These are phyloP conservation scores for Torrubiella hemipterigena DNA, from an alignment of 2,329 filamentous ascomycete genomes.

Conservation along the genomic window DNA sequence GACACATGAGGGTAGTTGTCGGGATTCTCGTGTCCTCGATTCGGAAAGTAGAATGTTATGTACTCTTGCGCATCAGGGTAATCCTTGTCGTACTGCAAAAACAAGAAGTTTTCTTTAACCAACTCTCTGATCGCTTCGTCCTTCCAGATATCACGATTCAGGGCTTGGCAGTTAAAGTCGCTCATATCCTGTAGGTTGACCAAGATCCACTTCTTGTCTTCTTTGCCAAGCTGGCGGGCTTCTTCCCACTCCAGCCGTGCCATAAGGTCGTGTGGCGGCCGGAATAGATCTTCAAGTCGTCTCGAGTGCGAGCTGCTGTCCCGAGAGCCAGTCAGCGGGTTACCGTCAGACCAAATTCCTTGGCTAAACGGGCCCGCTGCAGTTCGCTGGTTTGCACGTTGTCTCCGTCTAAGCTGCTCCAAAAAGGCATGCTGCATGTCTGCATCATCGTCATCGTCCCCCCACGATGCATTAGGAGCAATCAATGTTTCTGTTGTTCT, in stretches of 20 bases:
- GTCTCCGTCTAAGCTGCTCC: conserved; percentile 47
- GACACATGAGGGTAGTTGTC: conserved; percentile 93
- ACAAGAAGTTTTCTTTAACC: conserved; percentile 85
- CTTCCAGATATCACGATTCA: conserved; percentile 97
- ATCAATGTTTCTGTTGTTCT: conserved; percentile 86
- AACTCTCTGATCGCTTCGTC: conserved; percentile 67
- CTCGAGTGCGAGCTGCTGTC: conserved; percentile 55
- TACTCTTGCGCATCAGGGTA: conserved; percentile 70
- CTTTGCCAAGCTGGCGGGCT: conserved; percentile 75
- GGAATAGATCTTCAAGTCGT: conserved; percentile 80
- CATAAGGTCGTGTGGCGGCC: conserved; percentile 87
- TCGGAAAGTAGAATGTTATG: conserved; percentile 76
- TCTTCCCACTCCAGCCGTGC: conserved; percentile 68
- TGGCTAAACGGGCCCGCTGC: conserved; percentile 24
- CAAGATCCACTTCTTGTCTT: conserved; percentile 83
- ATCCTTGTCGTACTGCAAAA: conserved; percentile 86
- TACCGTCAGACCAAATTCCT: conserved; percentile 23
- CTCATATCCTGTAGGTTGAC: conserved; percentile 92
- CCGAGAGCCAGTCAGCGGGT: conserved; percentile 9
- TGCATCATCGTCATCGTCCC: conserved; percentile 37
- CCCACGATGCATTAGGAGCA: conserved; percentile 45
- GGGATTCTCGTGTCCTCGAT: conserved; percentile 59
- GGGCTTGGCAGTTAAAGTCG: conserved; percentile 85
- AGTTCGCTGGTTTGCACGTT: conserved; percentile 9
- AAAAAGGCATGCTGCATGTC: conserved; percentile 50